These are phyloP conservation scores for Larix sibirica DNA, from an alignment of 83 land plant species.

Conservation along the genomic window DNA sequence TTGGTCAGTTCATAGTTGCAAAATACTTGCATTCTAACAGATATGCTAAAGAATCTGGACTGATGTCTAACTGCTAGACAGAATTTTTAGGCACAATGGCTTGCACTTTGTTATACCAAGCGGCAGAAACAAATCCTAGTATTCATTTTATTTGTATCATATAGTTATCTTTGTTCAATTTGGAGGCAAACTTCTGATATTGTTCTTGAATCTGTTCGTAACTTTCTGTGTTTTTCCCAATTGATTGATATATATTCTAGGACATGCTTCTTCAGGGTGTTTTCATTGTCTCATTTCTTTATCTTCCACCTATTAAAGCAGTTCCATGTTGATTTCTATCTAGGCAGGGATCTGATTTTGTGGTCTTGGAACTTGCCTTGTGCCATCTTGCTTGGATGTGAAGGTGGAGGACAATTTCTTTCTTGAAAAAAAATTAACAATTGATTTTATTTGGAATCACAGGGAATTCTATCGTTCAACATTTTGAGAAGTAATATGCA, in stretches of 20 bases:
- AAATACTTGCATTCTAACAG: background rate
- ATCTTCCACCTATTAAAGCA: background rate
- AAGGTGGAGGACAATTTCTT: background rate
- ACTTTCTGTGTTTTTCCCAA: background rate
- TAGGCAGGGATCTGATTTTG: background rate
- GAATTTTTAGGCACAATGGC: background rate
- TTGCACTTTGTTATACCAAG: background rate
- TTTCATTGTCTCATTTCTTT: background rate
- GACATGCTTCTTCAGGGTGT: background rate
- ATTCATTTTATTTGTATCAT: background rate
- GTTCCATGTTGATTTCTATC: background rate
- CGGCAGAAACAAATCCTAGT: background rate
- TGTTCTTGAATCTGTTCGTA: background rate
- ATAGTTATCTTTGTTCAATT: background rate
- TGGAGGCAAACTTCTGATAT: background rate
- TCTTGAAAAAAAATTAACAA: background rate
- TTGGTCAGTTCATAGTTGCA: background rate
- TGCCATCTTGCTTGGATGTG: background rate
- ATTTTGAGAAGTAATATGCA: background rate
- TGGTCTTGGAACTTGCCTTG: background rate
- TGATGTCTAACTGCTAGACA: background rate
- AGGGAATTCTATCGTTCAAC: slow-evolving; percentile 6
- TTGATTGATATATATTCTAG: background rate
- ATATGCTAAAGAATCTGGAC: background rate
- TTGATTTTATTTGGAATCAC: background rate